Percentiles rank a stretch among this genome's conserved stretches.
Conservation (phyloP, 1,284 basidiomycete genomes). For the Naganishia sp. region DNA sequence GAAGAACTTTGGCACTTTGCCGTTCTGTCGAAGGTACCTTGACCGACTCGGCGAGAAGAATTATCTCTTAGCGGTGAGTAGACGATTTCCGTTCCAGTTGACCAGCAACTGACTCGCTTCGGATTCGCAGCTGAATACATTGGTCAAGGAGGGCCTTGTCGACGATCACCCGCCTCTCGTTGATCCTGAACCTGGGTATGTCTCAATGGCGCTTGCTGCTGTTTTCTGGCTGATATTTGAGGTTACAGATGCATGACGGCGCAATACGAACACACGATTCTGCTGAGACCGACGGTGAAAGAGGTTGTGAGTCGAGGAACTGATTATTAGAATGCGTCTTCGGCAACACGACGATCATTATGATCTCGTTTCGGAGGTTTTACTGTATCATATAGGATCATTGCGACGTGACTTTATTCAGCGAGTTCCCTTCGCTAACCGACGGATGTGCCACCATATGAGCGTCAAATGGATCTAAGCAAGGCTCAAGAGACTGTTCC, state of each 20-base stretch:
- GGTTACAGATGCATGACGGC: slow-evolving; percentile 79
- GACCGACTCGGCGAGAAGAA: slow-evolving; percentile 92
- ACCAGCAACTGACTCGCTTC: slow-evolving; percentile 1
- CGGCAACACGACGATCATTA: neutral
- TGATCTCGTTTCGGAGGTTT: neutral
- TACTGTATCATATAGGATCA: slow-evolving; percentile 5
- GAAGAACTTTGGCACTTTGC: slow-evolving; percentile 90
- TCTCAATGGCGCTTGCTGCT: neutral
- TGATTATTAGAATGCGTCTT: slow-evolving; percentile 66
- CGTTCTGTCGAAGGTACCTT: slow-evolving; percentile 93
- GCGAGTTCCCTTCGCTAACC: too few relatives aligned
- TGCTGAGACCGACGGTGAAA: slow-evolving; percentile 86
- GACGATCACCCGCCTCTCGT: slow-evolving; percentile 92
- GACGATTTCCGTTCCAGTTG: neutral
- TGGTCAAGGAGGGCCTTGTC: slow-evolving; percentile 86
- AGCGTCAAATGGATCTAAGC: neutral
- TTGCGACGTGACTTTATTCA: neutral
- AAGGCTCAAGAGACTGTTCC: neutral
- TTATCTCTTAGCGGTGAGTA: slow-evolving; percentile 83
- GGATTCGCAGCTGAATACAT: slow-evolving; percentile 72
- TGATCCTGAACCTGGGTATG: slow-evolving; percentile 60
- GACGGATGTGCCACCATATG: too few relatives aligned
- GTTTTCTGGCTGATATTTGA: neutral
- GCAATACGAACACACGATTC: slow-evolving; percentile 93
- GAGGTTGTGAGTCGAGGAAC: slow-evolving; percentile 93